Evolutionary conservation across 2,329 filamentous ascomycete genomes (phyloP), one percentile per base, ranked within the genome.

Genomic region (Mycosphaerella sp.): DNA sequence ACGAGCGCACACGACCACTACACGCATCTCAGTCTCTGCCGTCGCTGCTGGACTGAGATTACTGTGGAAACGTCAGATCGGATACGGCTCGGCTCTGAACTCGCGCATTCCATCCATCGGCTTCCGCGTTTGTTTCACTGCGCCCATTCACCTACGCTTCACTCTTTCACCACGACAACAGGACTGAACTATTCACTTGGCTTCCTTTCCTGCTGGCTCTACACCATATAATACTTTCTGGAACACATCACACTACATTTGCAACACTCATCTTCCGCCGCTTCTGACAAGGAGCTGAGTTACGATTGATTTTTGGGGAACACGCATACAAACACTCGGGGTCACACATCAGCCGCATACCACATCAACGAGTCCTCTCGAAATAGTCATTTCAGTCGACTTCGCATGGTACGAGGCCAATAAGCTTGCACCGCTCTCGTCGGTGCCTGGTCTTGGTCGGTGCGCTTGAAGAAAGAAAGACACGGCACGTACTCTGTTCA

Each of bases 181-280:
- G 48, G 48, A 41, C 48, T 64, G 66, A 68, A 59, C 66, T 68
- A 67, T 68, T 68, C 58, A 67, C 58, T 68, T 67, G 67, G 66
- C 59, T 56, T 61, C 65, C 62, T 62, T 61, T 58, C 45, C 43
- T 39, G 34, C 42, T 45, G 11, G 40, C 21, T 34, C 21, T 29
- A 12, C 45, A 42, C 45, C 41, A 46, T 53, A 46, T 26, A 8
- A 53, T 40, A 52, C 31, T 26, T 10, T 39, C 7, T 34, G 14
- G 23, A 29, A 6, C 26, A 38, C 38, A 12, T 51, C 21, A 49
- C 46, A 45, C 46, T 36, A 48, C 7, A 7, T 26, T 29, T 34
- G 32, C 29, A 11, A 49, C 38, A 31, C n/a, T 41, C 47, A 45
- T 42, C 14, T 51, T 42, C 14, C 14, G 12, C 11, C 39, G 21